Base-by-base conservation (phyloP, 2,329 filamentous ascomycete species). In the Tolypocladium nubicola region DNA sequence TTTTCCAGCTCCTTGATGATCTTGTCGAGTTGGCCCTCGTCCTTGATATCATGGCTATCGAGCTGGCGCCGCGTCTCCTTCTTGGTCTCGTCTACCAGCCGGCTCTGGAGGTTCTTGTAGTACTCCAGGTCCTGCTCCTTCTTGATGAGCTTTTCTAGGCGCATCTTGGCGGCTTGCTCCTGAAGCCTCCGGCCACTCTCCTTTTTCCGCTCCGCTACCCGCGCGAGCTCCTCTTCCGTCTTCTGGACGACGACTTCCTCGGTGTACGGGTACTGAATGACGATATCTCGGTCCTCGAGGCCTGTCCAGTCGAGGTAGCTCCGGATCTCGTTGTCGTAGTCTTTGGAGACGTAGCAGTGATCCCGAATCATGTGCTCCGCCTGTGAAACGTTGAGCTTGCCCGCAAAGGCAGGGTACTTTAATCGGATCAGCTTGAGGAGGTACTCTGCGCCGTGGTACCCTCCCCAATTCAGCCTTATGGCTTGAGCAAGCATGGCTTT, bases 41-140 rank as follows among this genome's bases (percentile, higher is more conserved):
- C 90, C 69, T 95, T 94, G 64, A 99, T 82, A 65, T 97, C 94
- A 63, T 95, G 90, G 16, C 87, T 86, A 66, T 97, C 94, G 1
- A 99, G 79, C 21, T 97, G 78, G 0, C 90, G 85, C 66, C 89
- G 88, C 3, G 85, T 86, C 68, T 97, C 94, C 71, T 97, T 97
- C 75, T 97, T 99, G 50, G 86, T 92, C 63, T 89, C 83, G 30
- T 87, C 84, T 1, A 79, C 81, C 11, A 97, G 77, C 61, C 84
- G 84, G 39, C 77, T 71, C 67, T 95, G 90, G 4, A 99, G 75
- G 59, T 90, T 84, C 68, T 90, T 91, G 77, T 92, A 97, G 72
- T 96, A 97, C 64, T 96, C 92, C 1, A 97, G 76, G 69, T 97
- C 92, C 68, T 96, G 86, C 73, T 99, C 94, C 72, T 99, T 99